These are phyloP conservation scores for Pelagomonas calceolata DNA, from an alignment of 108 stramenopile species.

Conservation along the genomic window DNA sequence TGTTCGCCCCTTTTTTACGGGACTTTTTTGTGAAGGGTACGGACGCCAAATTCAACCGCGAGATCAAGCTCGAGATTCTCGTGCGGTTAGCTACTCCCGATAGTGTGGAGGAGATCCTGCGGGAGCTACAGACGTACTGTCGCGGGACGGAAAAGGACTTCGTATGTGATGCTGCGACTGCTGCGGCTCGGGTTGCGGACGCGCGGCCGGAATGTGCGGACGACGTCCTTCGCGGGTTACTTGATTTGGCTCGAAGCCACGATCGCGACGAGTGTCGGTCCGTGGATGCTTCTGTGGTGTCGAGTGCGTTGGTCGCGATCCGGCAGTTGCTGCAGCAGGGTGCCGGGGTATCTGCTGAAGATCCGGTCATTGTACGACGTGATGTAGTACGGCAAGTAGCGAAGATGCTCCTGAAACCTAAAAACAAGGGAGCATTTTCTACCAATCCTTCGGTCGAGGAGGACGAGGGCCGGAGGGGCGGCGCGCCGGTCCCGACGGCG, in stretches of 20 bases:
- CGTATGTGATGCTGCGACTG: constrained; percentile 70
- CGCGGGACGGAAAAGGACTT: constrained; percentile 73
- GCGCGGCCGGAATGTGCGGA: constrained; percentile 70
- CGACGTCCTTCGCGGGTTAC: constrained; percentile 66
- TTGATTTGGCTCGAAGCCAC: constrained; percentile 55
- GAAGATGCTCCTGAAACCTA: constrained; percentile 13
- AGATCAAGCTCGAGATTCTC: constrained; percentile 90
- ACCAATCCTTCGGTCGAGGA: constrained; percentile 2
- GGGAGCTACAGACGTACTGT: constrained; percentile 82
- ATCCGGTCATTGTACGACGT: constrained; percentile 7
- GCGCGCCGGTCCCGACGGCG: constrained; percentile 1
- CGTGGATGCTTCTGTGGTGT: constrained; percentile 61
- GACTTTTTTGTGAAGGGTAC: constrained; percentile 90
- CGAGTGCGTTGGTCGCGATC: constrained; percentile 73
- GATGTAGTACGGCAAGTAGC: constrained; percentile 10
- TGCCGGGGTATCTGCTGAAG: constrained; percentile 9
- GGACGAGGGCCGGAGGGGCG: no score
- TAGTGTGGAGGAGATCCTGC: constrained; percentile 68
- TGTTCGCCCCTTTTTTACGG: constrained; percentile 82
- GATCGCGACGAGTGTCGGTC: constrained; percentile 1
- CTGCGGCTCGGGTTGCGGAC: constrained; percentile 74
- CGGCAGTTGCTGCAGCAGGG: constrained; percentile 71
- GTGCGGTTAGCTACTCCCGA: constrained; percentile 63
- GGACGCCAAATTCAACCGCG: constrained; percentile 78
- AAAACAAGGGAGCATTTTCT: background rate